Conservation (phyloP, 1,284 basidiomycete genomes). For the Ustilago lituana region DNA sequence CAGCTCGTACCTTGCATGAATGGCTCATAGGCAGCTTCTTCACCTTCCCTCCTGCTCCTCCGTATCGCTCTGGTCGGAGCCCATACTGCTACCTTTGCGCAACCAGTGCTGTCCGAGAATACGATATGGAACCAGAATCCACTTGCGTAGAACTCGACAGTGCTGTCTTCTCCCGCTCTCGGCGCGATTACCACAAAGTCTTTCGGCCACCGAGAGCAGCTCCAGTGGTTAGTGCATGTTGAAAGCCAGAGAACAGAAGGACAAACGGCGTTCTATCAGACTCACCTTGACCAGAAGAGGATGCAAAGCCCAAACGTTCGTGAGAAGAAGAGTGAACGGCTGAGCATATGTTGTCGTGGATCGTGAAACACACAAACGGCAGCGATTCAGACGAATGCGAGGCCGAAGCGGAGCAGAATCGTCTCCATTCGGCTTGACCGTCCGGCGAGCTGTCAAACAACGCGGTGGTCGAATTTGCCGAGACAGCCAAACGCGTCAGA, state of each 20-base stretch:
- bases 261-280: neutral
- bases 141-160: slow-evolving; percentile 21
- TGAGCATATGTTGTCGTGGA: slow-evolving; percentile 15
- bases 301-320: slow-evolving; percentile 14
- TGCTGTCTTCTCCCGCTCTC: slow-evolving; percentile 4
- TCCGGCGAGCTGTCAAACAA: slow-evolving; percentile 18
- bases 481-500: neutral
- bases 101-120: slow-evolving; percentile 9
- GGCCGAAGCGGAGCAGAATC: slow-evolving; percentile 7
- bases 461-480: neutral
- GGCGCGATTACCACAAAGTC: slow-evolving; percentile 30
- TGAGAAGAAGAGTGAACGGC: slow-evolving; percentile 17
- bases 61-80: slow-evolving; percentile 5
- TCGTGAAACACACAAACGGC: slow-evolving; percentile 26
- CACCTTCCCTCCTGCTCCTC: neutral
- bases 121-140: slow-evolving; percentile 16
- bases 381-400: neutral
- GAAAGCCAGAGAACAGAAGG: too few species aligned
- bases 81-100: slow-evolving; percentile 13
- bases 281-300: slow-evolving; percentile 28
- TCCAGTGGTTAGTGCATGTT: neutral
- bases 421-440: slow-evolving; percentile 21
- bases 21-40: slow-evolving; percentile 25
- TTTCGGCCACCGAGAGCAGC: neutral
- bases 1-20: slow-evolving; percentile 11